These are phyloP conservation scores for Metschnikowia cubensis DNA, from an alignment of 805 yeast species.

Conservation along the genomic window DNA sequence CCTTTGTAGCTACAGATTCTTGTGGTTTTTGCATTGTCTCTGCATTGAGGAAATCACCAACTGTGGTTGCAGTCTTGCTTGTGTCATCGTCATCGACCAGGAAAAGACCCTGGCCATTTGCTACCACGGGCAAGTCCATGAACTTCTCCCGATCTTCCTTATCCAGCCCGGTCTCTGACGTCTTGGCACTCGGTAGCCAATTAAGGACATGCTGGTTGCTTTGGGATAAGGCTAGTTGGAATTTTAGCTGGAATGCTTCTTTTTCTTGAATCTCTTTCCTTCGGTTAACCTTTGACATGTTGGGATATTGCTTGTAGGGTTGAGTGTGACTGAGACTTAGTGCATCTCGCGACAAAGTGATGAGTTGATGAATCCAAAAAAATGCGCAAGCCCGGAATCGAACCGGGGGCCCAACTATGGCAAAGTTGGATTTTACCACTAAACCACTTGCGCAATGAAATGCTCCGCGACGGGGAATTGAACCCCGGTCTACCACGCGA, in stretches of 20 bases:
- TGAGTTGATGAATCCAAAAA: not conserved
- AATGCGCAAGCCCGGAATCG: constrained; percentile 22
- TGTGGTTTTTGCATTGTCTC: constrained; percentile 7
- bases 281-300: constrained; percentile 23
- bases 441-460: constrained; percentile 17
- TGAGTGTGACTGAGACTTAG: not conserved
- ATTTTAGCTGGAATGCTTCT: constrained; percentile 44
- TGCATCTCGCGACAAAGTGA: not conserved
- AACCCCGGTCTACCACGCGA: constrained; percentile 26
- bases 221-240: constrained; percentile 41
- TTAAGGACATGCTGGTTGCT: constrained; percentile 32
- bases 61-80: constrained; percentile 7
- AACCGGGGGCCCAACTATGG: constrained; percentile 23
- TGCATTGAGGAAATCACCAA: constrained; percentile 28
- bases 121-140: constrained; percentile 33
- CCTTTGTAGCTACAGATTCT: constrained; percentile 5
- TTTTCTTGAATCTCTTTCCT: constrained; percentile 44
- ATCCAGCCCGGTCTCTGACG: constrained; percentile 1
- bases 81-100: constrained; percentile 13
- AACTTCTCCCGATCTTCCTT: constrained; percentile 17
- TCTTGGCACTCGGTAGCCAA: constrained; percentile 31
- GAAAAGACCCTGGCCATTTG: constrained; percentile 29
- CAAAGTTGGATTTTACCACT: constrained; percentile 22
- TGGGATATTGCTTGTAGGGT: not conserved
- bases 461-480: constrained; percentile 25